A percentile compares a stretch with the other conserved stretches of the same genome.
These are phyloP conservation scores for Botrytis tulipae DNA, from an alignment of 2,329 filamentous ascomycete genomes.

Conservation along the genomic window DNA sequence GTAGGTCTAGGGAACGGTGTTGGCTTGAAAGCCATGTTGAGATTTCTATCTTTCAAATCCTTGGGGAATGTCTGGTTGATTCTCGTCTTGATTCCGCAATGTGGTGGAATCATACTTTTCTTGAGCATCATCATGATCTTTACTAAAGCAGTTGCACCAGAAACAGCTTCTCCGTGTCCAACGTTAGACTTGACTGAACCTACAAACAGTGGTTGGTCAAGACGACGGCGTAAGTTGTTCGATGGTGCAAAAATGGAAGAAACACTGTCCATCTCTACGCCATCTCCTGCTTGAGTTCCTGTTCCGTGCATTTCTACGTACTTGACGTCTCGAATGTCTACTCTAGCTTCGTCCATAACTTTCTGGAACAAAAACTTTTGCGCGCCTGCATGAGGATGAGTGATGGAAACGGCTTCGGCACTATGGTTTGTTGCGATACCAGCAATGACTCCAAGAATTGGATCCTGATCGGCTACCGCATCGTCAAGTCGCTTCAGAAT, in stretches of 20 bases:
- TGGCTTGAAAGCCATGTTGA: slow-evolving; percentile 29
- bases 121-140: slow-evolving; percentile 37
- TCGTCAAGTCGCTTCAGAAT: slow-evolving; percentile 48
- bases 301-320: slow-evolving; percentile 27
- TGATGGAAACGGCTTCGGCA: background rate
- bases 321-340: slow-evolving; percentile 19
- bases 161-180: slow-evolving; percentile 23
- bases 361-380: slow-evolving; percentile 22
- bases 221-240: slow-evolving; percentile 31
- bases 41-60: slow-evolving; percentile 39
- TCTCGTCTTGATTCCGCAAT: slow-evolving; percentile 36
- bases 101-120: slow-evolving; percentile 32
- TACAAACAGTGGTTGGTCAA: slow-evolving; percentile 19
- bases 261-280: slow-evolving; percentile 22
- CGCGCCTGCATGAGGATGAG: slow-evolving; percentile 20
- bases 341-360: slow-evolving; percentile 20
- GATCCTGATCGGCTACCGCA: slow-evolving; percentile 53
- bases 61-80: slow-evolving; percentile 36
- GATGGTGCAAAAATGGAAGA: slow-evolving; percentile 19
- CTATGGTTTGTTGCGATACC: slow-evolving; percentile 45
- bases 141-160: slow-evolving; percentile 33
- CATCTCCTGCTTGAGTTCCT: slow-evolving; percentile 23
- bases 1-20: slow-evolving; percentile 39
- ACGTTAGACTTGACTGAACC: slow-evolving; percentile 22
- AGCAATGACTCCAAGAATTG: slow-evolving; percentile 54